These are phyloP conservation scores for Mycena epipterygia DNA, from an alignment of 768 basidiomycete genomes.

Conservation along the genomic window DNA sequence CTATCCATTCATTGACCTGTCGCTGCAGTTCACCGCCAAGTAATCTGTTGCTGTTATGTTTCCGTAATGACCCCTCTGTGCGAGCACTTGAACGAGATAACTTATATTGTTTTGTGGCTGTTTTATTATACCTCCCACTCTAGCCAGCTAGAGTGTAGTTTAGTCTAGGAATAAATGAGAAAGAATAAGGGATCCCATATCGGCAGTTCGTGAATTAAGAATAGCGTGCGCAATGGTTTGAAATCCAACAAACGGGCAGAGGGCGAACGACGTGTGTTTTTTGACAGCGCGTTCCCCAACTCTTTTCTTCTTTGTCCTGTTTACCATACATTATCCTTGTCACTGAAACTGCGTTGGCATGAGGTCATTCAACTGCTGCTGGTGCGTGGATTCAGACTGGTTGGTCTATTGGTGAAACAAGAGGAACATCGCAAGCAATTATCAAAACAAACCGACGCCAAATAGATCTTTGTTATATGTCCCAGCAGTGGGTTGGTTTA, in stretches of 20 bases:
- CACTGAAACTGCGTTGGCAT: too few species aligned
- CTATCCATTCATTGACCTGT: too few species aligned
- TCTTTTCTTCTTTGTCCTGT: too few species aligned
- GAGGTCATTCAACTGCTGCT: not conserved
- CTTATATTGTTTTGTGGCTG: not conserved
- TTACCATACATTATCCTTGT: too few species aligned
- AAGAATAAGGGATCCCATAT: not conserved
- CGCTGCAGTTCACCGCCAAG: not conserved
- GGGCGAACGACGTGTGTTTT: too few species aligned
- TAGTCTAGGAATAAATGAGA: conserved; percentile 22
- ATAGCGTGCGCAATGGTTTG: not conserved
- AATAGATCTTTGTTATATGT: conserved; percentile 8
- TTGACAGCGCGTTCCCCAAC: too few species aligned
- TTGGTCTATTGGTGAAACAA: conserved; percentile 11
- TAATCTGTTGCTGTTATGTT: not conserved
- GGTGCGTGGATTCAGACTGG: conserved; percentile 5
- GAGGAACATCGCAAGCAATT: conserved; percentile 17
- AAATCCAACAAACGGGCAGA: too few species aligned
- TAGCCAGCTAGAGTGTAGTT: conserved; percentile 9
- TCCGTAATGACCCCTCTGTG: conserved; percentile 4
- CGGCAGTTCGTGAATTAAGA: too few species aligned
- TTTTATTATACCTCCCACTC: conserved; percentile 1
- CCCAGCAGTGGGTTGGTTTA: not conserved
- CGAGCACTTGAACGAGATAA: not conserved
- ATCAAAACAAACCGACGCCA: conserved; percentile 28